A percentile compares a stretch with the other conserved stretches of the same genome.
Evolutionary conservation across 495 filamentous ascomycete genomes (phyloP).

Genomic region (Tuber aestivum): DNA sequence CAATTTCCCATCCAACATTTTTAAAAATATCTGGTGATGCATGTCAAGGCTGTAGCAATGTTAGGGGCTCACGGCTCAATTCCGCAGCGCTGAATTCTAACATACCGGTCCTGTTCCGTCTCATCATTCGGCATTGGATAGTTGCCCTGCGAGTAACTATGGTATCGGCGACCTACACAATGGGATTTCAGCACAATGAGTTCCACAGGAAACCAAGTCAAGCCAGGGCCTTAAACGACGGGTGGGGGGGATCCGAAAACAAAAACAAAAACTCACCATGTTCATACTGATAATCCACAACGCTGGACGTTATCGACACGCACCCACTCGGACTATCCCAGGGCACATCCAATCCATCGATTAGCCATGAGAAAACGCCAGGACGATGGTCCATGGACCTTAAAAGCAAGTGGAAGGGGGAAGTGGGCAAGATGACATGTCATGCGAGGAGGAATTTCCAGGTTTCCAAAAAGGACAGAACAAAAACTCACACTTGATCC

Average conservation of each 20-base stretch:
- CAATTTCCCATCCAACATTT: conserved; percentile 23
- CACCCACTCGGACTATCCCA: conserved; percentile 25
- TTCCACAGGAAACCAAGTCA: neutral
- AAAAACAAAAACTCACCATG: conserved; percentile 15
- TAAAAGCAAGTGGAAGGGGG: neutral
- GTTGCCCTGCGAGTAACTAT: conserved; percentile 28
- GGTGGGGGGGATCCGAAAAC: neutral
- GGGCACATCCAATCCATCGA: neutral
- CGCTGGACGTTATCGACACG: conserved; percentile 30
- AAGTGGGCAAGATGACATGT: neutral
- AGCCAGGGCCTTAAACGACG: neutral
- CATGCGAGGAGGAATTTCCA: neutral
- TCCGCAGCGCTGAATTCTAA: neutral
- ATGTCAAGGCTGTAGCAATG: conserved; percentile 36
- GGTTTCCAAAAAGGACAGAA: neutral
- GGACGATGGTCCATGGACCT: neutral
- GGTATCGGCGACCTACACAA: conserved; percentile 24
- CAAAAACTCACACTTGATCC: conserved; percentile 13
- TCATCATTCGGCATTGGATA: conserved; percentile 36
- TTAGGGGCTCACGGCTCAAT: conserved; percentile 10
- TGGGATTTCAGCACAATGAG: conserved; percentile 9
- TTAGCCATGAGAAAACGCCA: neutral
- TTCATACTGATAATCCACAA: conserved; percentile 28
- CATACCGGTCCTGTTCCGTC: conserved; percentile 32
- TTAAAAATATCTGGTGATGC: conserved; percentile 37